These are phyloP conservation scores for Coffea humblotiana DNA, from an alignment of 305 asterid genomes.

Conservation along the genomic window DNA sequence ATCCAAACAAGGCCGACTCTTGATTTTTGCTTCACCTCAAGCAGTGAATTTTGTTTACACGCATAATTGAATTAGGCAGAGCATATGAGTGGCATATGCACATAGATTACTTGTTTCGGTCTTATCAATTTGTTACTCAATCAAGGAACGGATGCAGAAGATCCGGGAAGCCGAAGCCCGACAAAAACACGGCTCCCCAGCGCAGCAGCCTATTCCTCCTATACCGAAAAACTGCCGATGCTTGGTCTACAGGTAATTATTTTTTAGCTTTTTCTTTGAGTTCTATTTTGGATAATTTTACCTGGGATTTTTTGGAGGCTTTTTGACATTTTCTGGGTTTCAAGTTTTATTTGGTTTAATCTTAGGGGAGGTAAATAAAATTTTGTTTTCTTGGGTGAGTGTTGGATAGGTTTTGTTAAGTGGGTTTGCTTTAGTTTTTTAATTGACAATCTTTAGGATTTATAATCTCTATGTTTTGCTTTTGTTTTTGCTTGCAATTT, in stretches of 20 bases:
- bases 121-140: too few relatives aligned
- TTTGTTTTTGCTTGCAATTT: too few relatives aligned
- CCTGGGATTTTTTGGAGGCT: background rate
- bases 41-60: too few relatives aligned
- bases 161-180: slow-evolving; percentile 53
- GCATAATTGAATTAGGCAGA: too few relatives aligned
- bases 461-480: background rate
- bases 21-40: too few relatives aligned
- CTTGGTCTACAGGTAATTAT: slow-evolving; percentile 22
- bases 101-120: too few relatives aligned
- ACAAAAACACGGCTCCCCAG: slow-evolving; percentile 25
- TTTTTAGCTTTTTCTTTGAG: background rate
- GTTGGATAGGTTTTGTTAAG: too few relatives aligned
- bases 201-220: slow-evolving; percentile 51
- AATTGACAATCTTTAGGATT: background rate
- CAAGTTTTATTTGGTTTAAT: too few relatives aligned
- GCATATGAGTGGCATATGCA: too few relatives aligned
- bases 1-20: too few relatives aligned
- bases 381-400: too few relatives aligned
- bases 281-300: background rate
- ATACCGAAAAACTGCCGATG: slow-evolving; percentile 88
- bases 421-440: background rate
- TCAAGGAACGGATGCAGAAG: slow-evolving; percentile 92
- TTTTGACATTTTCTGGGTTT: background rate
- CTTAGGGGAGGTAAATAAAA: too few relatives aligned